Evolutionary conservation across 1,284 basidiomycete species (phyloP).

Genomic region (Pterulicium gracile): DNA sequence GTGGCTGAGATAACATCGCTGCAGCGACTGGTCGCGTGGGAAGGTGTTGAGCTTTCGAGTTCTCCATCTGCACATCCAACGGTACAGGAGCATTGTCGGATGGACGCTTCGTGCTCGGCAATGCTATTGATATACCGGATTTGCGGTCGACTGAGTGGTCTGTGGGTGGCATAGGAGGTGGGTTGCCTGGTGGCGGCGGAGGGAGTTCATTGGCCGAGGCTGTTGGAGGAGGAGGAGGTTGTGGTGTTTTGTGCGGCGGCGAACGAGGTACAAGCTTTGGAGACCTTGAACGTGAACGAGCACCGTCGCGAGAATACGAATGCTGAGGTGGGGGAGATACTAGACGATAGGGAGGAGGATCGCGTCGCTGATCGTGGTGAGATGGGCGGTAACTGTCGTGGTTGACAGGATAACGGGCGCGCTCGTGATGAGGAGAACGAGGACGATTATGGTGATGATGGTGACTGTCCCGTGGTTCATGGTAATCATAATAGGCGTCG

Average conservation of each 20-base stretch:
- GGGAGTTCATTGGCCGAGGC: conserved; percentile 21
- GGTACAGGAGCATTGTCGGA: not conserved
- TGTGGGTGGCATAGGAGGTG: conserved; percentile 18
- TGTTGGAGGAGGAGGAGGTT: conserved; percentile 31
- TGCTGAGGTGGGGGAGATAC: no score
- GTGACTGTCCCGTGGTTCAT: no score
- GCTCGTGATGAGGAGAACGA: conserved; percentile 27
- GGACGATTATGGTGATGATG: no score
- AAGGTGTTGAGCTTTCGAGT: not conserved
- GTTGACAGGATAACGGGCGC: conserved; percentile 12
- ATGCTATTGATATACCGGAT: conserved; percentile 23
- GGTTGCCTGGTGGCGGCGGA: conserved; percentile 24
- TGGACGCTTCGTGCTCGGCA: no score
- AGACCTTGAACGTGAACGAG: no score
- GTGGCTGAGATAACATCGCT: not conserved
- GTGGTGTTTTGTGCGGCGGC: conserved; percentile 15
- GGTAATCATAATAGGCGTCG: no score
- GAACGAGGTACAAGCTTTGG: conserved; percentile 5
- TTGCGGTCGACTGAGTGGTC: conserved; percentile 24
- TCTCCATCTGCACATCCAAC: not conserved
- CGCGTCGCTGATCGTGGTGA: not conserved
- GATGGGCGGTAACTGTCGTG: not conserved
- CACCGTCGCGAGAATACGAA: no score
- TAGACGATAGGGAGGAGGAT: no score
- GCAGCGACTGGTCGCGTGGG: not conserved